Percentiles rank a stretch among this genome's conserved stretches.
phyloP scores from a whole-genome alignment of 306 rosid genomes.

The Medicago lupulina region DNA sequence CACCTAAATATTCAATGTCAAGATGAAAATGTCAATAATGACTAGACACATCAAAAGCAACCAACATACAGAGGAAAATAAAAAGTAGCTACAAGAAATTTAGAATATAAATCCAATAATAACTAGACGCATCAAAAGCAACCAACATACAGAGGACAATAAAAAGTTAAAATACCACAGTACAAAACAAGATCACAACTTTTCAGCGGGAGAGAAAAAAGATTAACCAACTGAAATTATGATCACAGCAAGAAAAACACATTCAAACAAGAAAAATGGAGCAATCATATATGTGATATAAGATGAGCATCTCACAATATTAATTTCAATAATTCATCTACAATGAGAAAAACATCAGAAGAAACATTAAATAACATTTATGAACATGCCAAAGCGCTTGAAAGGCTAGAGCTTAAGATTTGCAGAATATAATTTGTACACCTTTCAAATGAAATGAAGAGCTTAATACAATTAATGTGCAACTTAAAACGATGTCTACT shows the following conservation, averaged over 20 bases:
- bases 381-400: constrained; percentile 23
- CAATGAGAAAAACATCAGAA: background rate
- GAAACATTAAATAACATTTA: background rate
- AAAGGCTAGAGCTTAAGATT: constrained; percentile 13
- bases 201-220: background rate
- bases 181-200: constrained; percentile 36
- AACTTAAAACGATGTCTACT: background rate
- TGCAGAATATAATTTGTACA: constrained; percentile 18
- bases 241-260: constrained; percentile 23
- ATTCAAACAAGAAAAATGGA: constrained; percentile 21
- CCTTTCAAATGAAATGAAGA: constrained; percentile 15
- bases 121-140: constrained; percentile 6
- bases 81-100: background rate
- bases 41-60: constrained; percentile 12
- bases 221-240: constrained; percentile 13
- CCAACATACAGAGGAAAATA: background rate
- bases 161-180: background rate
- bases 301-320: constrained; percentile 10
- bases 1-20: constrained; percentile 62
- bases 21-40: constrained; percentile 38
- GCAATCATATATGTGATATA: constrained; percentile 15
- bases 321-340: constrained; percentile 16
- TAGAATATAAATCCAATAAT: constrained; percentile 20
- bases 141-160: background rate
- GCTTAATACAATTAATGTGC: background rate